phyloP scores from a whole-genome alignment of 2,329 filamentous ascomycete species.

The Xylaria sp. region DNA sequence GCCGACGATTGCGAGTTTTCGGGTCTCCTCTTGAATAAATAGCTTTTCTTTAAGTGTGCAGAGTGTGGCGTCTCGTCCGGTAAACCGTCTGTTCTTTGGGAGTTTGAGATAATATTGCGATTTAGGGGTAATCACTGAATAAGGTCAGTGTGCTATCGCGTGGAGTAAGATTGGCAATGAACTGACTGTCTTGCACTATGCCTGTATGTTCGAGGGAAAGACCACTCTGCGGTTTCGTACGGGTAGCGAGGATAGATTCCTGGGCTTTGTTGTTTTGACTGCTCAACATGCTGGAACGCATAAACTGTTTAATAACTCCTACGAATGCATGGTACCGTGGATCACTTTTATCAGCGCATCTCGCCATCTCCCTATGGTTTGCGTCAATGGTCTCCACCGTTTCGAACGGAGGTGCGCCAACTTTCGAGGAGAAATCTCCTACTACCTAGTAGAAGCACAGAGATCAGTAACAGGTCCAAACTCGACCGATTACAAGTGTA shows the following conservation, averaged over 20 bases:
- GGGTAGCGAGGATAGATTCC: not conserved
- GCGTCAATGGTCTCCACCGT: conserved; percentile 48
- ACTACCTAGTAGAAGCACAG: conserved; percentile 41
- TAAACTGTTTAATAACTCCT: conserved; percentile 39
- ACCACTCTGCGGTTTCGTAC: not conserved
- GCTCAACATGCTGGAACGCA: conserved; percentile 8
- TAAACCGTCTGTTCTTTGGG: conserved; percentile 7
- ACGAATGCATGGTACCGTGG: conserved; percentile 40
- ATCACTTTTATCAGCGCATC: conserved; percentile 39
- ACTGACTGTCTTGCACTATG: conserved; percentile 3
- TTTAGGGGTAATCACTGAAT: not conserved
- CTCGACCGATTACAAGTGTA: not conserved
- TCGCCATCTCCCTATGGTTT: conserved; percentile 48
- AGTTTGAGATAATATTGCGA: conserved; percentile 2
- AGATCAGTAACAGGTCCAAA: not conserved
- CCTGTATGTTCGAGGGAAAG: not conserved
- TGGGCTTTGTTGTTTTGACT: not conserved
- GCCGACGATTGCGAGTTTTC: conserved; percentile 39
- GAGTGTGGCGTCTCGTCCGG: conserved; percentile 8
- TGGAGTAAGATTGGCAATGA: not conserved
- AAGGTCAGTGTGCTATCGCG: not conserved
- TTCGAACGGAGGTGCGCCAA: conserved; percentile 42
- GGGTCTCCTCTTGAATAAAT: conserved; percentile 3
- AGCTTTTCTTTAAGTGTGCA: not conserved
- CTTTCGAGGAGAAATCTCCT: conserved; percentile 48